These are phyloP conservation scores for Pyrenophora seminiperda DNA, from an alignment of 2,329 filamentous ascomycete genomes.

Conservation along the genomic window DNA sequence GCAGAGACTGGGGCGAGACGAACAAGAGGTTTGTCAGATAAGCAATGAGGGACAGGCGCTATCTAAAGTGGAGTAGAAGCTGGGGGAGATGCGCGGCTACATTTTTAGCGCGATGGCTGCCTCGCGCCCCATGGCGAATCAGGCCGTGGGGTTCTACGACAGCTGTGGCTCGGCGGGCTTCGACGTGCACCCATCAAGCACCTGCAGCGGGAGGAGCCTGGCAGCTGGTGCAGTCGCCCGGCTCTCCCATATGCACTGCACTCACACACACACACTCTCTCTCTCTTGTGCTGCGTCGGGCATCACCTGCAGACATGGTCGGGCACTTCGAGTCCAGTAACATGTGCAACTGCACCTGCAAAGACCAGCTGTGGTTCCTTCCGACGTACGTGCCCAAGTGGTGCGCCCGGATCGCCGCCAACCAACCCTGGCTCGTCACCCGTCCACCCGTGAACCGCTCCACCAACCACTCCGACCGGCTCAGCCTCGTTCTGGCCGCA, in stretches of 20 bases:
- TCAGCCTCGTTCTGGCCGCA: conserved; percentile 15
- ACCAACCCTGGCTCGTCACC: conserved; percentile 6
- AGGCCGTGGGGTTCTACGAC: conserved; percentile 16
- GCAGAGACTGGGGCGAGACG: neutral
- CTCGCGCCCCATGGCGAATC: conserved; percentile 14
- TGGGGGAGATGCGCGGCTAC: conserved; percentile 22
- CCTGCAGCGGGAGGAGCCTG: neutral
- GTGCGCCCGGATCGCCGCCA: conserved; percentile 10
- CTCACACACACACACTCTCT: too few relatives aligned
- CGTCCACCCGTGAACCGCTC: conserved; percentile 6
- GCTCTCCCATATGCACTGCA: neutral
- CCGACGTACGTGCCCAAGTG: neutral
- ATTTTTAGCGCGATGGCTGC: conserved; percentile 15
- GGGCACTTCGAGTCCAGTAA: conserved; percentile 10
- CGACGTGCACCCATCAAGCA: neutral
- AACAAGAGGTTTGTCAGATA: conserved; percentile 9
- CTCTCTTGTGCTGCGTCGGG: too few relatives aligned
- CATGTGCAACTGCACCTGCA: neutral
- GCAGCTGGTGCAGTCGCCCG: neutral
- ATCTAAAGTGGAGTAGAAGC: conserved; percentile 38
- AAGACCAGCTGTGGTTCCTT: too few relatives aligned
- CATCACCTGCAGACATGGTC: neutral
- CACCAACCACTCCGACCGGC: conserved; percentile 14
- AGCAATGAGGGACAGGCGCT: conserved; percentile 22
- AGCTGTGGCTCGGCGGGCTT: too few relatives aligned